phyloP scores from a whole-genome alignment of 106 monocot species.

The Dendrobium chrysotoxum region DNA sequence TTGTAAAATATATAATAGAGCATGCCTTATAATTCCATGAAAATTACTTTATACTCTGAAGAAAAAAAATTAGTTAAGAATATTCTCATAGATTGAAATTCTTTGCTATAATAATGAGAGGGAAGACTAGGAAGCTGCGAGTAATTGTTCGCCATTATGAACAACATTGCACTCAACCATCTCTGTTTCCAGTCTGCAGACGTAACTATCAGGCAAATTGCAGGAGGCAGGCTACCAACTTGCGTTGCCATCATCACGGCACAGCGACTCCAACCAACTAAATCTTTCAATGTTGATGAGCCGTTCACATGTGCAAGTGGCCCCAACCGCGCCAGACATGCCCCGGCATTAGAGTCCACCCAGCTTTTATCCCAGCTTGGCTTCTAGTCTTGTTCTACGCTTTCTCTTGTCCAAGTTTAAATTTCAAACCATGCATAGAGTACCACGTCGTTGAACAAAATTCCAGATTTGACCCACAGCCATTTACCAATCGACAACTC shows the following conservation, averaged over 20 bases:
- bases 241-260: not conserved
- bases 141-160: no score
- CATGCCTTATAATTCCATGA: no score
- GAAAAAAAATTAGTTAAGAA: no score
- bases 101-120: no score
- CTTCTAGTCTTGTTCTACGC: not conserved
- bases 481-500: not conserved
- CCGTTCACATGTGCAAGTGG: constrained; percentile 1
- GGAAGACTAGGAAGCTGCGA: no score
- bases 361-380: no score
- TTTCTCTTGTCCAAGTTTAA: not conserved
- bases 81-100: no score
- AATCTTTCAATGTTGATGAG: not conserved
- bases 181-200: not conserved
- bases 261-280: not conserved
- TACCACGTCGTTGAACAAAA: not conserved
- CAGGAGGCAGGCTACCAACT: not conserved
- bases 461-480: constrained; percentile 1
- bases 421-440: not conserved
- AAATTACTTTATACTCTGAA: no score
- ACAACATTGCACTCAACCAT: no score
- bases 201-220: not conserved
- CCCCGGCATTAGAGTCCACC: no score
- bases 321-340: not conserved
- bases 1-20: no score